Evolutionary conservation across 805 yeast species (phyloP), one percentile per base, ranked within the genome.

Genomic region (Yamadazyma sp.): DNA sequence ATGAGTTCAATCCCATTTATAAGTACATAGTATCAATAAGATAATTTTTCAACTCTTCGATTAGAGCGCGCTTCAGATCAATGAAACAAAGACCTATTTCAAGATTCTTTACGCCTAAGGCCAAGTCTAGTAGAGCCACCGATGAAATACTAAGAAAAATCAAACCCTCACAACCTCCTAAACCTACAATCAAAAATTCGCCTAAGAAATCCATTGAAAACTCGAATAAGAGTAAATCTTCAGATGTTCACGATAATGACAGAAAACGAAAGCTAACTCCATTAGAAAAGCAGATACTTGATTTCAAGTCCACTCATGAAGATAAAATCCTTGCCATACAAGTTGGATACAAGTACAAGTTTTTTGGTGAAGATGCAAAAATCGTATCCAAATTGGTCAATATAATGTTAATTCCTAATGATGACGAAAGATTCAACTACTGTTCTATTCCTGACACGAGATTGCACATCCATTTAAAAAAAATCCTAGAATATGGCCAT

Each of bases 341-440:
- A 54, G 94, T 86, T 3, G 98, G 98, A 0, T 93, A 91, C 62
- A 88, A 87, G 56, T 93, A 79, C 61, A 86, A 85, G 50, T 80
- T 89, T 42, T 86, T 77, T 54, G 96, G 95, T 0, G 72, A 79
- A 36, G 97, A 91, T 59, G 97, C 98, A 0, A 69, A 66, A 10
- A 61, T 64, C 4, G 96, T 82, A 0, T 72, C 94, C 9, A 62
- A 69, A 31, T 69, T 82, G 9, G 57, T 88, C 22, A 79, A 82
- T 40, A 82, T 86, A 27, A 80, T 79, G 77, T 65, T 82, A 15
- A 68, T 86, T 0, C 70, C 72, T n/a, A 63, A 71, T 2, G 63
- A 63, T 0, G 84, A 82, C 38, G 73, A 73, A 32, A 71, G 74
- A 37, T 80, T 86, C 49, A 91, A 96, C 0, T 84, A 86, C 50